Base-by-base conservation (phyloP, 371 early-diverging fungal genomes). In the Entomophthora muscae region DNA sequence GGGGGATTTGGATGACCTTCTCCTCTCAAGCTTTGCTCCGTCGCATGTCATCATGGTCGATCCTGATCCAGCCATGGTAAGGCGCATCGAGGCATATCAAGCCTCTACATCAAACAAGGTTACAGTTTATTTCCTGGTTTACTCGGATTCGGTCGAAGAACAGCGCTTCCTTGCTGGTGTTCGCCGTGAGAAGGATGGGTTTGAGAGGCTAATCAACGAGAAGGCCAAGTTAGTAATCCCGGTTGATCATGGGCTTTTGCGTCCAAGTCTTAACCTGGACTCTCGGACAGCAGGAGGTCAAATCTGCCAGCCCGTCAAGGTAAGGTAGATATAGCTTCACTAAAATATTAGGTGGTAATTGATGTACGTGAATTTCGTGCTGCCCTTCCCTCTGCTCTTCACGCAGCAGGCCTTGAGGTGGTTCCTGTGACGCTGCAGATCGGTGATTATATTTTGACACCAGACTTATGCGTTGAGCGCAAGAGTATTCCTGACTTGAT, bases 361-460 rank as follows among this genome's bases (percentile, higher is more conserved):
- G 99, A 99, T 70, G 79, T 89, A 66, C 85, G 99, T 63, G 99
- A 99, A 70, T 93, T 98, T 67, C 80, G 96, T 24, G 85, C 93
- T 27, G 81, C 91, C 1, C 69, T 99, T 28, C 98, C 99, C 1
- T 83, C 88, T 10, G 80, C 90, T 26, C 73, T 99, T 1, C 91
- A 94, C 66, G 80, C 83, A 30, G 79, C 82, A 42, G 84, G 89
- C 1, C 76, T 95, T 67, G 71, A 78, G 21, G 71, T 98, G 1
- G 69, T 78, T 17, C 90, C 98, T 1, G 83, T 83, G 66, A 95
- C 96, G 0, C 73, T 99, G 13, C 81, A 84, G 68, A 84, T 98
- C 0, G 99, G 98, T 31, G 99, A 99, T 72, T 99, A 98, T 70
- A 78, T 98, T 17, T 70, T 98, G 32, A 84, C 86, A 32, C 89